Base-by-base conservation (phyloP, 225 moss, liverwort and hornwort genomes). In the Lunularia cruciata region DNA sequence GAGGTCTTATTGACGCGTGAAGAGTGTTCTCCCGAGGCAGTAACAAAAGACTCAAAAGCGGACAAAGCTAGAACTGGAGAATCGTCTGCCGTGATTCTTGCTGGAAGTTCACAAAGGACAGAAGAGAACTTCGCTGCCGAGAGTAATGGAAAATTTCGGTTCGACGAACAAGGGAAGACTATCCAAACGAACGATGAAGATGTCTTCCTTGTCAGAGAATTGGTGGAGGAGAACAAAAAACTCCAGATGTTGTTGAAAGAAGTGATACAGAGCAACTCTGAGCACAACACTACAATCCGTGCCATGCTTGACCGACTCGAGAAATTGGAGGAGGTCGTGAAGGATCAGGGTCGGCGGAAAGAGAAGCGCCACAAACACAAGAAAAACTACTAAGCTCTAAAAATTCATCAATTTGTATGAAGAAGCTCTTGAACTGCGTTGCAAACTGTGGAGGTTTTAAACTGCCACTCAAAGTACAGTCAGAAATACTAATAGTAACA, bases 181-280 rank as follows among this genome's bases (percentile, higher is more conserved):
- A 4, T 31, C 26, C 2, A 31, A 10, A 5, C 13, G 6, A 28
- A 57, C 28, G 31, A 32, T 28, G 28, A 28, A 14, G 56, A 57
- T 13, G 16, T 4, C 4, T 32, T 28, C 10, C 56, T n/a, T n/a
- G n/a, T 62, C 25, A 62, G 19, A 37, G 18, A 62, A 19, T 37
- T 62, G 20, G n/a, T 12, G 22, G 61, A 62, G 61, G 61, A 62
- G 61, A 62, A 62, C 38, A 37, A 20, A 13, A 62, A n/a, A 14
- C 22, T 62, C 3, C 61, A 40, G 61, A 10, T n/a, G 6, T 20
- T 62, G 0, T 62, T 62, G 36, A 40, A n/a, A 28, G 61, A 62
- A 40, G 20, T 37, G 3, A 62, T 37, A 19, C 61, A 28, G 38
- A 62, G 40, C 20, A 62, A 25, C 22, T n/a, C 38, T 3, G 61